Conservation (phyloP, 2,329 filamentous ascomycete genomes). For the Aspergillus fumigatus region DNA sequence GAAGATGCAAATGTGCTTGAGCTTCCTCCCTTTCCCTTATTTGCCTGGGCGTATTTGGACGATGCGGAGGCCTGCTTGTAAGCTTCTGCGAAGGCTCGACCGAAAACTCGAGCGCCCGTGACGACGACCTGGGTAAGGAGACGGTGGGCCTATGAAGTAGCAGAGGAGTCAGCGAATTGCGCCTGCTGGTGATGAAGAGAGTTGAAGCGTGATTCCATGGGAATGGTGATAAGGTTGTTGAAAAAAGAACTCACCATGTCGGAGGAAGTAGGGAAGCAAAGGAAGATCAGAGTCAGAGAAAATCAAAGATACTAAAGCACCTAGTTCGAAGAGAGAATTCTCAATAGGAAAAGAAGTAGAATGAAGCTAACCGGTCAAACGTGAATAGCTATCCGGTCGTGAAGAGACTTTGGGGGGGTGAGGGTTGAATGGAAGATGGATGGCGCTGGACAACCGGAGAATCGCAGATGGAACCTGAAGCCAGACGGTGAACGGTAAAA, state of each 20-base stretch:
- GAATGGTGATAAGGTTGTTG: neutral
- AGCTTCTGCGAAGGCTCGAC: slow-evolving; percentile 86
- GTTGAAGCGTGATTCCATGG: neutral
- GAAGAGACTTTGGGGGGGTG: slow-evolving; percentile 15
- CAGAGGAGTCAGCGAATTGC: neutral
- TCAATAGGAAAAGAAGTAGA: neutral
- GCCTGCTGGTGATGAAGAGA: neutral
- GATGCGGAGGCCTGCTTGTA: slow-evolving; percentile 93
- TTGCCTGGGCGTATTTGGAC: slow-evolving; percentile 72
- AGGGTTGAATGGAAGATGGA: neutral
- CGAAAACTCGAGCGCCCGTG: slow-evolving; percentile 85
- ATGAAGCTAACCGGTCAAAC: slow-evolving; percentile 4
- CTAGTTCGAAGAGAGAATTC: neutral
- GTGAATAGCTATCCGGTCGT: slow-evolving; percentile 1
- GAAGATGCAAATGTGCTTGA: slow-evolving; percentile 56
- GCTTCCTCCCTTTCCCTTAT: slow-evolving; percentile 52
- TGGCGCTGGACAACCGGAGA: neutral
- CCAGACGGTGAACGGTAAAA: slow-evolving; percentile 8
- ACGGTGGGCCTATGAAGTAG: slow-evolving; percentile 69
- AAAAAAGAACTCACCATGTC: slow-evolving; percentile 20
- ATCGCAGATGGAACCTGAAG: neutral
- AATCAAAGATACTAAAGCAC: neutral
- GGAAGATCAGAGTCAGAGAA: neutral
- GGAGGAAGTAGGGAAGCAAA: slow-evolving; percentile 2
- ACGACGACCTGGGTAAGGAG: slow-evolving; percentile 91